Evolutionary conservation across 2,329 filamentous ascomycete species (phyloP).

Genomic region (Huntiella savannae): DNA sequence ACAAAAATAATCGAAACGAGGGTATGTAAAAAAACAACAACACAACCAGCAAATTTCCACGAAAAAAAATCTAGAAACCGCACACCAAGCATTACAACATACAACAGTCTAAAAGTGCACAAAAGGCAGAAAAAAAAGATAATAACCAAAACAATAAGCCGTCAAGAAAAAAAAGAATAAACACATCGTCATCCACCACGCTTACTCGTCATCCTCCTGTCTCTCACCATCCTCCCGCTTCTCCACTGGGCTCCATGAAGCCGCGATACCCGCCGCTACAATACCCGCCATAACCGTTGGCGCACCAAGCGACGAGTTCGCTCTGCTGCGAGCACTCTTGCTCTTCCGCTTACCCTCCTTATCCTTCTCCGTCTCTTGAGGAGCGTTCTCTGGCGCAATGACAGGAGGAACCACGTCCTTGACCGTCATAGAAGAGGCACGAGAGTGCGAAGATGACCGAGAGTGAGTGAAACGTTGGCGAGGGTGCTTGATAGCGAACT

Average conservation of each 20-base stretch:
- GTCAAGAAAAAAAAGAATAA: no score
- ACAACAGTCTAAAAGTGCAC: no score
- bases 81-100: no score
- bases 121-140: no score
- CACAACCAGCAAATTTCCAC: no score
- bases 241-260: constrained; percentile 57
- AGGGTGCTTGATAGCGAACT: constrained; percentile 59
- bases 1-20: no score
- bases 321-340: constrained; percentile 44
- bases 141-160: no score
- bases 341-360: constrained; percentile 19
- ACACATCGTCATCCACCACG: no score
- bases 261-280: constrained; percentile 56
- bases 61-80: no score
- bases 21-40: no score
- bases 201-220: not conserved
- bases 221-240: constrained; percentile 18
- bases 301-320: constrained; percentile 53
- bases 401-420: not conserved
- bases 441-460: constrained; percentile 42
- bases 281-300: constrained; percentile 71
- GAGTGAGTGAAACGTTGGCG: constrained; percentile 30
- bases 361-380: constrained; percentile 28
- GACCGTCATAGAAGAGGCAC: constrained; percentile 34
- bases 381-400: constrained; percentile 24